Conservation (phyloP, 805 yeast genomes). For the Priceomyces haplophilus region DNA sequence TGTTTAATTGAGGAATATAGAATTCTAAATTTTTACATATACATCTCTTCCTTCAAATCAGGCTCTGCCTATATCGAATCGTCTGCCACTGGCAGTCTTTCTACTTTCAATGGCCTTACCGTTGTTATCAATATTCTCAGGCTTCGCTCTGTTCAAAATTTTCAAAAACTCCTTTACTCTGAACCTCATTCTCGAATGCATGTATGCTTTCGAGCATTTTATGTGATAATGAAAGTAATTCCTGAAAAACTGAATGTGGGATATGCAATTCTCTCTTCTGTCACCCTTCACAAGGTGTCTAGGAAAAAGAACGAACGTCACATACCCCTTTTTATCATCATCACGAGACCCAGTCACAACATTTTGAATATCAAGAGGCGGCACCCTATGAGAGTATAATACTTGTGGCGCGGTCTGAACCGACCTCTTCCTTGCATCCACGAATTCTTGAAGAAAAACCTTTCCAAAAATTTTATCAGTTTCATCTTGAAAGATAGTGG, state of each 20-base stretch:
- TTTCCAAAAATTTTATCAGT: conserved; percentile 90
- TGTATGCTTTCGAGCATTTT: conserved; percentile 95
- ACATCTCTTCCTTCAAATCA: conserved; percentile 4
- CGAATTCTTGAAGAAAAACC: conserved; percentile 89
- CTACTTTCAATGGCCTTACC: conserved; percentile 45
- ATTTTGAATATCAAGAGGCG: conserved; percentile 74
- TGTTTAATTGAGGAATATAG: neutral
- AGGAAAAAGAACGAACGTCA: conserved; percentile 75
- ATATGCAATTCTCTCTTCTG: conserved; percentile 80
- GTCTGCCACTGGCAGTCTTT: conserved; percentile 71
- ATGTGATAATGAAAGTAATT: conserved; percentile 98
- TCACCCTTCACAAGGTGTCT: conserved; percentile 64
- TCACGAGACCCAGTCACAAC: conserved; percentile 39
- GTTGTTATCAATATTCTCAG: conserved; percentile 80
- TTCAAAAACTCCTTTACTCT: conserved; percentile 92
- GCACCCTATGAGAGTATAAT: conserved; percentile 79
- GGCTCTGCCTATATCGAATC: conserved; percentile 43
- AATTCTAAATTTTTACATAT: neutral
- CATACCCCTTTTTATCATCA: conserved; percentile 46
- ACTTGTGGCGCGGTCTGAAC: conserved; percentile 99
- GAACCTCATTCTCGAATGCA: conserved; percentile 97
- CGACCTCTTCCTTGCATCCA: conserved; percentile 91
- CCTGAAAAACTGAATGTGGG: conserved; percentile 88
- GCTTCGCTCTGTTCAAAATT: conserved; percentile 94
- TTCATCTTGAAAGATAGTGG: conserved; percentile 92